Evolutionary conservation across 345 rosid species (phyloP).

Genomic region (Ricinus communis): DNA sequence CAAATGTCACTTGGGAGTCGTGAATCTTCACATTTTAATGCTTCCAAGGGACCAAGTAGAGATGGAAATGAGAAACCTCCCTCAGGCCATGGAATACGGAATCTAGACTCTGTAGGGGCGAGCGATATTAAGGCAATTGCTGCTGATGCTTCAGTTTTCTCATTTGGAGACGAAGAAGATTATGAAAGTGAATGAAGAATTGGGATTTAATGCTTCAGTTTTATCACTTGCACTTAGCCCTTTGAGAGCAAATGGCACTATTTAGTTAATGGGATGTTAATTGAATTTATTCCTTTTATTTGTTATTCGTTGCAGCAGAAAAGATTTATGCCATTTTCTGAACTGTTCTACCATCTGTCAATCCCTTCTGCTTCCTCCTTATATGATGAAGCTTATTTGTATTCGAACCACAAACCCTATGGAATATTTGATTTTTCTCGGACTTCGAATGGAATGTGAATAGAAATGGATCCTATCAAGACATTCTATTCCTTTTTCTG

Average conservation of each 20-base stretch:
- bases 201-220: neutral
- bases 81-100: conserved; percentile 24
- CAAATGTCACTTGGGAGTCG: conserved; percentile 11
- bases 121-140: conserved; percentile 79
- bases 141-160: conserved; percentile 83
- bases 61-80: conserved; percentile 16
- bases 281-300: neutral
- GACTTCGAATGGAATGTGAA: too few species aligned
- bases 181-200: conserved; percentile 59
- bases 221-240: neutral
- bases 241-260: neutral
- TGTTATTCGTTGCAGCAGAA: neutral
- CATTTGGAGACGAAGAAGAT: conserved; percentile 75
- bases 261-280: neutral
- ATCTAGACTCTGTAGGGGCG: conserved; percentile 31
- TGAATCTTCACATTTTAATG: conserved; percentile 9
- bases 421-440: too few species aligned
- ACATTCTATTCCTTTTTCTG: too few species aligned
- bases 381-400: too few species aligned
- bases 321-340: neutral
- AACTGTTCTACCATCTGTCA: too few species aligned
- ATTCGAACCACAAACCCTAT: too few species aligned
- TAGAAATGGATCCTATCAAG: too few species aligned
- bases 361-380: neutral
- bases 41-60: conserved; percentile 14